These are phyloP conservation scores for Mycena maculata DNA, from an alignment of 768 basidiomycete genomes.

Conservation along the genomic window DNA sequence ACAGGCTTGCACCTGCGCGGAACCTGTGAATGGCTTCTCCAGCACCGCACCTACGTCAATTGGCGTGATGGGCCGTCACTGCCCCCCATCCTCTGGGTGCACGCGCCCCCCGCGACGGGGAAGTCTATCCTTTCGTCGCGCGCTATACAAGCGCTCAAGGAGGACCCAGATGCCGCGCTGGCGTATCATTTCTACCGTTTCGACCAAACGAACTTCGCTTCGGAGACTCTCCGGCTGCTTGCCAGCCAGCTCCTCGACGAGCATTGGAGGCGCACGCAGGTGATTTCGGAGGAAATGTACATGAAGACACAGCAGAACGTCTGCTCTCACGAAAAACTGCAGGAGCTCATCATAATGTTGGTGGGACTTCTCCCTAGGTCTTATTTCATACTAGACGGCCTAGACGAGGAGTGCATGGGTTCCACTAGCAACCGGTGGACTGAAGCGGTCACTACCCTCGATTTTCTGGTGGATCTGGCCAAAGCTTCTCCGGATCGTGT, in stretches of 20 bases:
- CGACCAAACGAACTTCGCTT: constrained; percentile 16
- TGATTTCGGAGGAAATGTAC: constrained; percentile 20
- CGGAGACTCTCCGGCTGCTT: constrained; percentile 34
- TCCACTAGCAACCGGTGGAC: constrained; percentile 24
- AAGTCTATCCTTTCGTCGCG: constrained; percentile 38
- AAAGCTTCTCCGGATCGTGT: constrained; percentile 29
- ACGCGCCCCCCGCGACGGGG: constrained; percentile 36
- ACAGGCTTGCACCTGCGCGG: not conserved
- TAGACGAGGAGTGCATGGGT: constrained; percentile 40
- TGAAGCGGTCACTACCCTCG: constrained; percentile 30
- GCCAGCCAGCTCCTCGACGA: constrained; percentile 33
- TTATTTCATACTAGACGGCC: constrained; percentile 43
- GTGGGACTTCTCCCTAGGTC: constrained; percentile 22
- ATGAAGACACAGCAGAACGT: constrained; percentile 8
- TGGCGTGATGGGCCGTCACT: constrained; percentile 8
- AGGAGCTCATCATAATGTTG: constrained; percentile 35
- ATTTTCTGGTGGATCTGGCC: constrained; percentile 32
- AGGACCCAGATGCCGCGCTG: constrained; percentile 7
- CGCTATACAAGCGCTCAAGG: constrained; percentile 23
- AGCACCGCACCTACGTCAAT: constrained; percentile 16
- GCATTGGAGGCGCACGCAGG: constrained; percentile 9
- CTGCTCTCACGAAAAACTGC: constrained; percentile 26
- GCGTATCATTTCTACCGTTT: constrained; percentile 39
- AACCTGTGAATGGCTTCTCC: constrained; percentile 31
- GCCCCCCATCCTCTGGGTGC: constrained; percentile 33